Evolutionary conservation across 78 protist genomes (phyloP).

Genomic region (Dictyostelium discoideum): DNA sequence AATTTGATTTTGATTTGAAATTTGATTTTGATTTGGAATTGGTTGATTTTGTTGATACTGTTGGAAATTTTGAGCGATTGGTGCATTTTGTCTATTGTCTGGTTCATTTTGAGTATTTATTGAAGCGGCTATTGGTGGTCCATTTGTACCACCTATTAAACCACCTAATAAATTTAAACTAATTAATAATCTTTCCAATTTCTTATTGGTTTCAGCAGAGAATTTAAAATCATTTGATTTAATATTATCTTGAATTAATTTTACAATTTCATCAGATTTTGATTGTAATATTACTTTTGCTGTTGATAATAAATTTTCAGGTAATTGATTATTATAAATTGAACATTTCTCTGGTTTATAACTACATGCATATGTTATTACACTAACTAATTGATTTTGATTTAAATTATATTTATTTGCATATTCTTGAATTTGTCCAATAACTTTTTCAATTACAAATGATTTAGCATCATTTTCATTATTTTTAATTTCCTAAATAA

Average conservation of each 20-base stretch:
- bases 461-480: background rate
- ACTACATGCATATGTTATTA: slow-evolving; percentile 15
- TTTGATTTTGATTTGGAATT: background rate
- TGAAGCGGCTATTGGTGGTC: background rate
- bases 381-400: background rate
- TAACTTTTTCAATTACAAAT: background rate
- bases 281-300: background rate
- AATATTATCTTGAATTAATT: background rate
- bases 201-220: background rate
- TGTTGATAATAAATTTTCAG: background rate
- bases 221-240: background rate
- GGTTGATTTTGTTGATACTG: background rate
- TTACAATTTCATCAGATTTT: background rate
- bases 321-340: background rate
- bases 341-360: background rate
- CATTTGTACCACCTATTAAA: background rate
- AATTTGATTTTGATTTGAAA: too few species aligned
- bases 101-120: background rate
- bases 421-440: slow-evolving; percentile 12
- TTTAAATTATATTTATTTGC: slow-evolving; percentile 5
- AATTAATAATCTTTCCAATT: slow-evolving; percentile 5
- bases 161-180: slow-evolving; percentile 1
- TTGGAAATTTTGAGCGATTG: background rate
- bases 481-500: background rate
- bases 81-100: background rate